These are phyloP conservation scores for Senna tora DNA, from an alignment of 306 rosid genomes.

Conservation along the genomic window DNA sequence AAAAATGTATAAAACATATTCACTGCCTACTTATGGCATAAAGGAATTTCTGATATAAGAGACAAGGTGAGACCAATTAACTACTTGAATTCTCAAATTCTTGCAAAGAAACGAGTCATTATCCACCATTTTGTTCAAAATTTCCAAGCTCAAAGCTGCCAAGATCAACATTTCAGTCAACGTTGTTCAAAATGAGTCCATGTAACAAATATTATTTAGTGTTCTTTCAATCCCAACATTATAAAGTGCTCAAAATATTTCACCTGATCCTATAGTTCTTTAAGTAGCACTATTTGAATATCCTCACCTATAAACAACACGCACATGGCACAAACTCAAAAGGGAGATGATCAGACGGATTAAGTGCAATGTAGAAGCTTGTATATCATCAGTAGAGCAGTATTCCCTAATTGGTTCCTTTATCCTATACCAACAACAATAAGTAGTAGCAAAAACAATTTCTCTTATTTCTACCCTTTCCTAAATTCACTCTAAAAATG, in stretches of 20 bases:
- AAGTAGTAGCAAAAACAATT: constrained; percentile 1
- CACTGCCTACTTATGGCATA: not conserved
- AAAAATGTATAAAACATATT: not conserved
- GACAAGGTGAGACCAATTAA: not conserved
- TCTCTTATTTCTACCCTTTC: constrained; percentile 6
- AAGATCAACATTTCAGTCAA: constrained; percentile 8
- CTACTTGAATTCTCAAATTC: not conserved
- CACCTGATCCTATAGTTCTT: not conserved
- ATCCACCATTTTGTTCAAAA: not conserved
- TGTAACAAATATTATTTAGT: not conserved
- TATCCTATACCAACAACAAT: not conserved
- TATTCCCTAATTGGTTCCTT: not conserved
- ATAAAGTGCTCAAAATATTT: not conserved
- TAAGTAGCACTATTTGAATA: not conserved
- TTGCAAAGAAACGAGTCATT: not conserved
- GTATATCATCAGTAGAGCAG: not conserved
- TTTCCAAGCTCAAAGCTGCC: not conserved
- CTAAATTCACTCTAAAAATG: constrained; percentile 16
- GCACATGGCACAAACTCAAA: constrained; percentile 1
- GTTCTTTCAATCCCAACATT: not conserved
- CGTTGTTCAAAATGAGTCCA: not conserved
- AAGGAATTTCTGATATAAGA: not conserved
- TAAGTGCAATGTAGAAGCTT: not conserved
- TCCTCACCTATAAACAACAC: not conserved
- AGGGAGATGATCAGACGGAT: not conserved